Evolutionary conservation across 345 rosid genomes (phyloP).

Genomic region (Linum usitatissimum): DNA sequence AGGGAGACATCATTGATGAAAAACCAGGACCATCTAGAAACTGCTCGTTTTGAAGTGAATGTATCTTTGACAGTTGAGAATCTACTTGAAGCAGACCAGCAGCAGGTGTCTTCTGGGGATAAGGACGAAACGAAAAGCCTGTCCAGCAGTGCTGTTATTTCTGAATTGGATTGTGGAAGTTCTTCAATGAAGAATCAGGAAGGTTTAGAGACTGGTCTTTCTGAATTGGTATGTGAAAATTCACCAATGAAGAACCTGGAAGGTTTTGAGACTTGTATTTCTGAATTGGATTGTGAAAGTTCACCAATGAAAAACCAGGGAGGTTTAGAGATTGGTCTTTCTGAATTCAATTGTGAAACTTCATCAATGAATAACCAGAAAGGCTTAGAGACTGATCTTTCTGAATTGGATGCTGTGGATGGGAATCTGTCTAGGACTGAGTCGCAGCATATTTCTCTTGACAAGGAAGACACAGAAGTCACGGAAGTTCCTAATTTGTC

Average conservation of each 20-base stretch:
- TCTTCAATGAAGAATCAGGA: neutral
- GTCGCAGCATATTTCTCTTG: neutral
- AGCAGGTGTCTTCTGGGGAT: neutral
- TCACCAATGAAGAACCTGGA: neutral
- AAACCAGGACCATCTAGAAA: neutral
- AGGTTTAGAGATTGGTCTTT: neutral
- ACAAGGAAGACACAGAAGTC: neutral
- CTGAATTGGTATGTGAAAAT: neutral
- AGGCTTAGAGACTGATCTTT: too few relatives aligned
- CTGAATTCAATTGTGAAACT: neutral
- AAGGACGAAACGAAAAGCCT: neutral
- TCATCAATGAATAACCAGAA: neutral
- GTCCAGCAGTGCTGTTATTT: too few relatives aligned
- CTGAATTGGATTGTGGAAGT: too few relatives aligned
- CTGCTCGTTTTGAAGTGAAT: neutral
- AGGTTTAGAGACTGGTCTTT: neutral
- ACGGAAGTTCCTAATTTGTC: neutral
- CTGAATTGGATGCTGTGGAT: neutral
- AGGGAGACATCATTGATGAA: constrained; percentile 5
- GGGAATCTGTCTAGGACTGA: neutral
- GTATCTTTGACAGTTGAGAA: constrained; percentile 14
- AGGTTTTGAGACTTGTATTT: too few relatives aligned
- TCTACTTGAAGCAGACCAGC: constrained; percentile 6
- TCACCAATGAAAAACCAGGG: neutral
- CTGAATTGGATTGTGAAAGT: neutral